Evolutionary conservation across 2,329 filamentous ascomycete genomes (phyloP), one percentile per base, ranked within the genome.

Genomic region (Ustulina deusta): DNA sequence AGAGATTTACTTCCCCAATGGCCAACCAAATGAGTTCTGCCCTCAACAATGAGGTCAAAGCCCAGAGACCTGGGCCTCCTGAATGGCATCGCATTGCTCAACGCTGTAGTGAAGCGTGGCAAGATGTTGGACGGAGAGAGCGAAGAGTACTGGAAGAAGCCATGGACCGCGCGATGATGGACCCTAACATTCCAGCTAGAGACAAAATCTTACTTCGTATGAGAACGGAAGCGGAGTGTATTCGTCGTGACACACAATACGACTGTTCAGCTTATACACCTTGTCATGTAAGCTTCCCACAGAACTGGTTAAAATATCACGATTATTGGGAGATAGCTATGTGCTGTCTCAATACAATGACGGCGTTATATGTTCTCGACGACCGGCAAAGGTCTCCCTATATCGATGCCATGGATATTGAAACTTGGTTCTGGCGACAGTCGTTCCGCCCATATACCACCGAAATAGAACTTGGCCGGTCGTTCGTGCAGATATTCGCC

Each of bases 311-410:
- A 22, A 2, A 20, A 51, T n/a, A 10, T 27, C 2, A 36, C 56
- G 42, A 36, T 17, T 27, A 20, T 40, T 13, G 6, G 29, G 1
- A 11, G 6, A 29, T 29, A 40, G 13, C 17, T 51, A 3, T 38
- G 7, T 1, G 17, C 57, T 51, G 32, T 22, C 9, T 29, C 32
- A 61, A 61, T 61, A 61, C 44, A 40, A 51, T 17, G 22, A 40
- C 22, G 15, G 44, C 57, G 3, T 61, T 61, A 22, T 61, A 61
- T 32, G 17, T 42, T 32, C 46, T 51, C 46, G 57, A 61, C 44
- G 46, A 52, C 25, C 29, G 29, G 29, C 17, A 61, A 40, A 7
- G 2, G 15, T 61, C 52, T 42, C 32, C 46, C 22, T 51, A 51
- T 32, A 5, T 52, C 4, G 0, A 22, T 29, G 46, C 46, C 10